Base-by-base conservation (phyloP, 2,329 filamentous ascomycete species). In the Trichoderma hamatum region DNA sequence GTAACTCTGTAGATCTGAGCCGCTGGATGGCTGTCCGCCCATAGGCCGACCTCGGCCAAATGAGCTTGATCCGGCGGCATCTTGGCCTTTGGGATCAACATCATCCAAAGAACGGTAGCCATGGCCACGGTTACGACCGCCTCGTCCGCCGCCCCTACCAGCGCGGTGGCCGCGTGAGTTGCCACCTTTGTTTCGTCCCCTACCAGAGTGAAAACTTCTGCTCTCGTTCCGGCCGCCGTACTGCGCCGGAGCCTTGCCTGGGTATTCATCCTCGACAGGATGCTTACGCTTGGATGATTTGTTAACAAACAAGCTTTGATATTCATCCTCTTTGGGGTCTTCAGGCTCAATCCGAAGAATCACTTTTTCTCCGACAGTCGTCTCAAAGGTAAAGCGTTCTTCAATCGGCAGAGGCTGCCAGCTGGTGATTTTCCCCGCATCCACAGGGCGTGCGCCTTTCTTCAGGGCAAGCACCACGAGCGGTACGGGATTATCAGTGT, bases 321-420 rank as follows among this genome's bases (percentile, higher is more conserved):
- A 89, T 71, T 88, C 86, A 71, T 87, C 88, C 74, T 91, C 89
- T 28, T 81, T 79, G 3, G 82, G 81, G 62, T 89, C 82, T 71
- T 95, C 92, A 64, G 89, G 84, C 78, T 97, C 93, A 58, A 98
- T 90, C 1, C 92, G 87, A 63, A 98, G 81, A 72, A 96, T 84
- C 19, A 93, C 88, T 81, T 96, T 97, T 80, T 98, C 94, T 21
- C 92, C 92, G 1, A 98, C 92, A 0, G 88, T 89, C 0, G 92
- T 94, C 71, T 96, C 92, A 74, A 98, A 94, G 6, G 89, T 85
- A 75, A 94, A 89, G 0, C 89, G 85, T 74, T 92, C 88, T 9
- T 93, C 89, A 5, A 87, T 82, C 0, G 90, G 81, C 3, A 97
- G 85, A 5, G 92, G 89, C 71, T 92, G 88, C 96, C 95, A 98